phyloP scores from a whole-genome alignment of 257 asterid genomes.

The Solanum chiquidenum region DNA sequence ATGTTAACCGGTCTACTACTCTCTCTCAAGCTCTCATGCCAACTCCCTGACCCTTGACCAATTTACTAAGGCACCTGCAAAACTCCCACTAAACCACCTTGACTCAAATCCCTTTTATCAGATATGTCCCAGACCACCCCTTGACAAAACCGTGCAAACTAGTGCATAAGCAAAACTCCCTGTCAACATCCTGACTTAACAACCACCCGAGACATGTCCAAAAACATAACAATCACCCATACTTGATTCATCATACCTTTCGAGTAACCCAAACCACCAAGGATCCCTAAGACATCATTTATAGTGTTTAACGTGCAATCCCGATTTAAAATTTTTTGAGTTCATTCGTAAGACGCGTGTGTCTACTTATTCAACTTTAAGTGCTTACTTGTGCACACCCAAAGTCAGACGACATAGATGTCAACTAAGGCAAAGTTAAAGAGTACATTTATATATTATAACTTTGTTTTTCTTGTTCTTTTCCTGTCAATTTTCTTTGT shows the following conservation, averaged over 20 bases:
- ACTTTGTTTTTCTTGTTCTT: neutral
- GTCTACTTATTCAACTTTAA: neutral
- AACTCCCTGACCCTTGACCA: neutral
- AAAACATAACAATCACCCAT: neutral
- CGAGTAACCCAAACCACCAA: neutral
- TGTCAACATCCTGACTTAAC: neutral
- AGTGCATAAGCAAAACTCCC: neutral
- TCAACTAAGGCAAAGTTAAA: neutral
- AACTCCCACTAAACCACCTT: neutral
- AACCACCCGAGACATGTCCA: neutral
- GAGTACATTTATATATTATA: neutral
- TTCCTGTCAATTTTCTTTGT: neutral
- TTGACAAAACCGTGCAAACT: neutral
- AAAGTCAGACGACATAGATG: neutral
- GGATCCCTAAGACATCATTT: neutral
- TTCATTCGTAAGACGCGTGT: neutral
- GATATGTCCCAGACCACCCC: neutral
- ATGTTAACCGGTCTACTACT: neutral
- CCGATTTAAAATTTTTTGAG: neutral
- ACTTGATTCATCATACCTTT: neutral
- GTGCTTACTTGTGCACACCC: neutral
- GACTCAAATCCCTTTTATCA: neutral
- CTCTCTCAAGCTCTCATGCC: neutral
- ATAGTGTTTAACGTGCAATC: neutral
- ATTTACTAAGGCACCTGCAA: neutral